Evolutionary conservation across 2,329 filamentous ascomycete genomes (phyloP).

Genomic region (Daldinia sp.): DNA sequence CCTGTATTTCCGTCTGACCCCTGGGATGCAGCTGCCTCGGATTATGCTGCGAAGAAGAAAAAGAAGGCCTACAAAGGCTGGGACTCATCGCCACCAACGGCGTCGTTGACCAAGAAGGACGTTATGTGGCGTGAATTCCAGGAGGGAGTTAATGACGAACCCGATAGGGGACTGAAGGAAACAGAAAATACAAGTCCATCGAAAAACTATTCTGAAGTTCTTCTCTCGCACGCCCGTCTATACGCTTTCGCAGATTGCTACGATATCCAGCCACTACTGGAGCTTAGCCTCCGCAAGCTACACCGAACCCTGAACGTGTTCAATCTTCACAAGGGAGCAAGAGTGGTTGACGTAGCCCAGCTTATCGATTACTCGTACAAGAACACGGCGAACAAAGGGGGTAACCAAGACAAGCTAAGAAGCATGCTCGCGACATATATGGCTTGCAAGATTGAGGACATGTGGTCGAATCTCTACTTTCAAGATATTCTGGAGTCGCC

Average conservation of each 20-base stretch:
- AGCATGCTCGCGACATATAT: conserved; percentile 23
- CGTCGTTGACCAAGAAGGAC: conserved; percentile 9
- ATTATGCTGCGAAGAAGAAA: neutral
- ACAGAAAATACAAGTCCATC: conserved; percentile 1
- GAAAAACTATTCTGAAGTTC: conserved; percentile 40
- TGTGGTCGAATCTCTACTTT: conserved; percentile 29
- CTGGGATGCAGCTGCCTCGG: too few species aligned
- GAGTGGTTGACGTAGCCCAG: conserved; percentile 43
- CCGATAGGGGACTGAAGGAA: neutral
- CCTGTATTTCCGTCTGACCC: too few species aligned
- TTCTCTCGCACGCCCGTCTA: conserved; percentile 51
- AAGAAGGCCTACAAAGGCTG: neutral
- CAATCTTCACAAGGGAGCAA: conserved; percentile 40
- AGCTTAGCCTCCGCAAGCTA: conserved; percentile 47
- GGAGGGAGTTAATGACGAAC: neutral
- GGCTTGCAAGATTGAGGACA: conserved; percentile 26
- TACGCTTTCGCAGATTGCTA: conserved; percentile 53
- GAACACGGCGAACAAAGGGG: conserved; percentile 39
- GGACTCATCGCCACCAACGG: neutral
- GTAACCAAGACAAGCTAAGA: conserved; percentile 20
- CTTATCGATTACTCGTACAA: conserved; percentile 49
- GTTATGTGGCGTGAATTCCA: conserved; percentile 11
- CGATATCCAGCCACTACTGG: conserved; percentile 46
- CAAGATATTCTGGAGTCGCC: conserved; percentile 26
- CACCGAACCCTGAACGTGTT: conserved; percentile 45